Conservation (phyloP, 2,329 filamentous ascomycete genomes). For the Venturia asperata region DNA sequence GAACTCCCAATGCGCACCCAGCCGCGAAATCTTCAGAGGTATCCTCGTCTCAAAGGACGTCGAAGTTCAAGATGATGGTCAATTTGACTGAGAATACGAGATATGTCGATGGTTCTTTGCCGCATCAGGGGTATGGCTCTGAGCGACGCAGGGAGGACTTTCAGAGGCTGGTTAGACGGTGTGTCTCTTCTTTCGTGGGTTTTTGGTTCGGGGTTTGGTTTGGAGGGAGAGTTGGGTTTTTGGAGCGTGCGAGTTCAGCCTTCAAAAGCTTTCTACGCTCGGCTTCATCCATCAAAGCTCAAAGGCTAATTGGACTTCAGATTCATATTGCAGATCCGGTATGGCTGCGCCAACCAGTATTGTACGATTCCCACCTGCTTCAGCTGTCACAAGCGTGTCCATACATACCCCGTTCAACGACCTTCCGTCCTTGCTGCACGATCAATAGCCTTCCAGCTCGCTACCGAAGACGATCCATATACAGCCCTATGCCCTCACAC, state of each 20-base stretch:
- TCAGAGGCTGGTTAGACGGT: constrained; percentile 1
- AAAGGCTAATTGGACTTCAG: constrained; percentile 3
- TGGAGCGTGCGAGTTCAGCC: too few species aligned
- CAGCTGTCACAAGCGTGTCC: constrained; percentile 14
- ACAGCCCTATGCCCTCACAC: constrained; percentile 13
- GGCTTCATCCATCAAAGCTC: not conserved
- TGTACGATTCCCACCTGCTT: constrained; percentile 19
- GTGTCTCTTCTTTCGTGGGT: not conserved
- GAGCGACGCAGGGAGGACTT: not conserved
- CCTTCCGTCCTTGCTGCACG: constrained; percentile 19
- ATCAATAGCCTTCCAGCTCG: constrained; percentile 18
- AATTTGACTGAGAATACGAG: not conserved
- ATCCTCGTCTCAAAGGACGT: not conserved
- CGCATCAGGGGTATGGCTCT: not conserved
- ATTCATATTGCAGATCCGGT: constrained; percentile 20
- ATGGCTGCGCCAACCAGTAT: constrained; percentile 18
- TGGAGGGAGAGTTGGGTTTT: too few species aligned
- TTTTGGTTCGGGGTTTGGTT: too few species aligned
- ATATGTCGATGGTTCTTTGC: not conserved
- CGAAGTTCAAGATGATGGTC: not conserved
- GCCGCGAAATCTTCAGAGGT: not conserved
- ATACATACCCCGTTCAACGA: constrained; percentile 15
- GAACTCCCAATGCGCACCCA: too few species aligned
- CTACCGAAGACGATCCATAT: constrained; percentile 9
- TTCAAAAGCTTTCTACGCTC: not conserved